phyloP scores from a whole-genome alignment of 768 basidiomycete genomes.

The Suillus americanus region DNA sequence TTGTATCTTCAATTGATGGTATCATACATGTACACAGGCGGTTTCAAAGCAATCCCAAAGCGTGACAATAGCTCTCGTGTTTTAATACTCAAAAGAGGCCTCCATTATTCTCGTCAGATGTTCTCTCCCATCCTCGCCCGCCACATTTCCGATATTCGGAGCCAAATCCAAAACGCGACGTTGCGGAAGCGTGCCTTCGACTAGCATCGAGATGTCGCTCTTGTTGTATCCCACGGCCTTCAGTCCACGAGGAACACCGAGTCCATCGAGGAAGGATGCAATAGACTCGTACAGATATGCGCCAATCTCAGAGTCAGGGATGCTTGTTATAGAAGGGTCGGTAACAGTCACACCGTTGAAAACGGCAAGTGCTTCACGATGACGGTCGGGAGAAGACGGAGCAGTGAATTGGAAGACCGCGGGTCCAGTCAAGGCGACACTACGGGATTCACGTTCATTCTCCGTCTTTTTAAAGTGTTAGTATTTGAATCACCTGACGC shows the following conservation, averaged over 20 bases:
- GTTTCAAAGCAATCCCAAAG: conserved; percentile 5
- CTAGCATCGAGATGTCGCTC: conserved; percentile 69
- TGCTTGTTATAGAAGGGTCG: conserved; percentile 67
- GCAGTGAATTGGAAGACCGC: conserved; percentile 97
- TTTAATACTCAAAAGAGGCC: conserved; percentile 73
- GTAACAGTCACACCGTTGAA: conserved; percentile 68
- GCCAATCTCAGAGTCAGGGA: conserved; percentile 81
- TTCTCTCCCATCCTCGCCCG: conserved; percentile 79
- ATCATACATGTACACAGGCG: background rate
- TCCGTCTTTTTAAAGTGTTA: background rate
- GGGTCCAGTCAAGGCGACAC: conserved; percentile 88
- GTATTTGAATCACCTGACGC: conserved; percentile 55
- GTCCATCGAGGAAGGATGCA: conserved; percentile 80
- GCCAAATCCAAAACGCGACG: conserved; percentile 90
- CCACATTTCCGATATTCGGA: conserved; percentile 82
- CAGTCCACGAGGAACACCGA: conserved; percentile 85
- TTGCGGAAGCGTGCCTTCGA: conserved; percentile 92
- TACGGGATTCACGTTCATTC: conserved; percentile 21
- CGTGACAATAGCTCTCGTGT: background rate
- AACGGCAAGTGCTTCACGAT: conserved; percentile 84
- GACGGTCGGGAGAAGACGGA: conserved; percentile 88
- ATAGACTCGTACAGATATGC: conserved; percentile 81
- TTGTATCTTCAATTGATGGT: background rate
- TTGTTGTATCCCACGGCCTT: conserved; percentile 76
- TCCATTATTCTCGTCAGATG: conserved; percentile 83